Evolutionary conservation across 164 flowering plant genomes (phyloP), one percentile per base, ranked within the genome.

Genomic region (Akebia trifoliata): DNA sequence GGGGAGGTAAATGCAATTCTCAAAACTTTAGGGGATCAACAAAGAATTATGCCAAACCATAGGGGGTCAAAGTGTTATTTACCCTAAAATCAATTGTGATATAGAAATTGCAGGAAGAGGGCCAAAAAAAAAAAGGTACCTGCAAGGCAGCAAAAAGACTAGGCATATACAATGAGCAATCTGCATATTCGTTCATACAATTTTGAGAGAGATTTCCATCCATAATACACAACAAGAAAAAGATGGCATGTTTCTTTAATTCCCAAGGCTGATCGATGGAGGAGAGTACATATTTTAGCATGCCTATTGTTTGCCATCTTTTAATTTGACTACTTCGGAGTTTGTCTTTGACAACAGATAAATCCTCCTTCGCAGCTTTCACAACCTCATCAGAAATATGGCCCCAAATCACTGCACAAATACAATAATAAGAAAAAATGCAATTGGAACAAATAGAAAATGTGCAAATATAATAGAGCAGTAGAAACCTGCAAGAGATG

Each of bases 291-390:
- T 80, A 58, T 72, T 69, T 81, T 50, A 93, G 45, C 89, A 81
- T 79, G 72, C 82, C 86, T 18, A 84, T 46, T 49, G 90, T 79
- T 74, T 81, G 76, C 90, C 96, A 93, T 67, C 86, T 87, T 71
- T 70, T 74, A 43, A 64, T 63, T 66, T 73, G 84, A 54, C 67
- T 70, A 39, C 34, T 60, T 59, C 51, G 72, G 57, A 93, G 83
- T 64, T 77, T 75, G 62, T 67, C 66, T 56, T 60, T 79, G 36
- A 86, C 68, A 54, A 49, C 37, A 25, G 57, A 31, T 61, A 84
- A 38, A 69, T 86, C 80, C 49, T 75, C 81, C 39, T 67, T 60
- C 2, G 87, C 82, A 68, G 78, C 80, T 36, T 66, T 67, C 55
- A 74, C 76, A 66, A 82, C 79, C 49, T 72, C 81, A 61, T 72